Percentiles rank a stretch among this genome's conserved stretches.
Evolutionary conservation across 1,284 basidiomycete species (phyloP).

Genomic region (Apiotrichum brassicae): DNA sequence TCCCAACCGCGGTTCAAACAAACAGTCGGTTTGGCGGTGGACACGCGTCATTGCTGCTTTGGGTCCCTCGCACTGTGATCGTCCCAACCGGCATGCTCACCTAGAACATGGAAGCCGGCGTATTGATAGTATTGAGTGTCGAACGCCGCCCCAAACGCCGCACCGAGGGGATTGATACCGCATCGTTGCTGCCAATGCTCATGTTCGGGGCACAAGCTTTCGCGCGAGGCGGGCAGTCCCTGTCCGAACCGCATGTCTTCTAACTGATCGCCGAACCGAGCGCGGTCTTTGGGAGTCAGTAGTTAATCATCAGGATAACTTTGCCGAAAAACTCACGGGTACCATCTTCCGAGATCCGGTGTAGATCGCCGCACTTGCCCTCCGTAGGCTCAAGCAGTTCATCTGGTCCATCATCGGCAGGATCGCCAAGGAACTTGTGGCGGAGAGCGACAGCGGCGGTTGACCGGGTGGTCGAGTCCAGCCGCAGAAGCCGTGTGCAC

Average conservation of each 20-base stretch:
- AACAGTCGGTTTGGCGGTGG: no score
- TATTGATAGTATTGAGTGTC: slow-evolving; percentile 16
- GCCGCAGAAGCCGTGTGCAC: slow-evolving; percentile 62
- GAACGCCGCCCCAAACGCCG: slow-evolving; percentile 13
- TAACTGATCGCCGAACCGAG: slow-evolving; percentile 28
- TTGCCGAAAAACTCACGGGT: slow-evolving; percentile 31
- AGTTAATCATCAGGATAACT: no score
- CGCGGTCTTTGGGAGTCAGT: slow-evolving; percentile 24
- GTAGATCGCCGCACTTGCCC: slow-evolving; percentile 39
- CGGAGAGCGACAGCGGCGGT: slow-evolving; percentile 68
- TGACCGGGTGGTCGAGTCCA: slow-evolving; percentile 66
- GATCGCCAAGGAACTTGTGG: slow-evolving; percentile 62
- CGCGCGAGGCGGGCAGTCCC: slow-evolving; percentile 25
- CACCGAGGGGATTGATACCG: slow-evolving; percentile 30
- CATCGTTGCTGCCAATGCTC: slow-evolving; percentile 39
- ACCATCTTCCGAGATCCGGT: slow-evolving; percentile 22
- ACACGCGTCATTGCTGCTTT: background rate
- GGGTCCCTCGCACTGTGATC: background rate
- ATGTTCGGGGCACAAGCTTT: slow-evolving; percentile 40
- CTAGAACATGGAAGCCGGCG: slow-evolving; percentile 13
- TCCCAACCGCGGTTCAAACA: no score
- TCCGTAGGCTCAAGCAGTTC: slow-evolving; percentile 24
- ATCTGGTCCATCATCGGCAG: slow-evolving; percentile 20
- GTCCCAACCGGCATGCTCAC: slow-evolving; percentile 13
- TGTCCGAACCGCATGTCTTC: slow-evolving; percentile 40